Evolutionary conservation across 1,284 basidiomycete genomes (phyloP).

Genomic region (Phlebopus sp.): DNA sequence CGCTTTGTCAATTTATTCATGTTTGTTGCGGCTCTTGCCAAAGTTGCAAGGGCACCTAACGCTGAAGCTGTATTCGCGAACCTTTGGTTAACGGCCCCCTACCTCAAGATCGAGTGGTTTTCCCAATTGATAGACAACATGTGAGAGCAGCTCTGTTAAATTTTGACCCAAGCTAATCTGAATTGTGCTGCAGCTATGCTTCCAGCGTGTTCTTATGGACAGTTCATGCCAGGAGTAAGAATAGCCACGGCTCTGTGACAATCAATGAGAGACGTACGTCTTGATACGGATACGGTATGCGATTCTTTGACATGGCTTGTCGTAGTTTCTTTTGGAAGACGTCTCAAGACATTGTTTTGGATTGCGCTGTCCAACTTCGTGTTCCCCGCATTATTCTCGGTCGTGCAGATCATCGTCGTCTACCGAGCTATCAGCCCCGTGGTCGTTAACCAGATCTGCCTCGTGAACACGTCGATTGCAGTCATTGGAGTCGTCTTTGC

Average conservation of each 20-base stretch:
- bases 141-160: conserved; percentile 16
- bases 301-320: not conserved
- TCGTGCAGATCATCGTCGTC: conserved; percentile 31
- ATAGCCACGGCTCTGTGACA: conserved; percentile 15
- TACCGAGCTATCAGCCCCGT: conserved; percentile 21
- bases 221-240: conserved; percentile 10
- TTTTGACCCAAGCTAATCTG: not conserved
- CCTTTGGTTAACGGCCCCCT: conserved; percentile 25
- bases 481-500: conserved; percentile 28
- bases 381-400: conserved; percentile 31
- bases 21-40: conserved; percentile 19
- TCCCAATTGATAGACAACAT: conserved; percentile 30
- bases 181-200: conserved; percentile 16
- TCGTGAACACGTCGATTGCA: conserved; percentile 25
- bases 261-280: conserved; percentile 10
- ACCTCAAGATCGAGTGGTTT: conserved; percentile 36
- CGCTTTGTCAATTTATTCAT: conserved; percentile 24
- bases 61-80: conserved; percentile 8
- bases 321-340: conserved; percentile 21
- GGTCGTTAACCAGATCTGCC: conserved; percentile 27
- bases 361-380: conserved; percentile 33
- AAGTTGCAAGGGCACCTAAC: conserved; percentile 16
- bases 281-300: no score
- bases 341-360: conserved; percentile 23
- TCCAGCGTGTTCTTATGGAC: conserved; percentile 26